Conservation (phyloP, 2,329 filamentous ascomycete species). For the Alternaria atra region DNA sequence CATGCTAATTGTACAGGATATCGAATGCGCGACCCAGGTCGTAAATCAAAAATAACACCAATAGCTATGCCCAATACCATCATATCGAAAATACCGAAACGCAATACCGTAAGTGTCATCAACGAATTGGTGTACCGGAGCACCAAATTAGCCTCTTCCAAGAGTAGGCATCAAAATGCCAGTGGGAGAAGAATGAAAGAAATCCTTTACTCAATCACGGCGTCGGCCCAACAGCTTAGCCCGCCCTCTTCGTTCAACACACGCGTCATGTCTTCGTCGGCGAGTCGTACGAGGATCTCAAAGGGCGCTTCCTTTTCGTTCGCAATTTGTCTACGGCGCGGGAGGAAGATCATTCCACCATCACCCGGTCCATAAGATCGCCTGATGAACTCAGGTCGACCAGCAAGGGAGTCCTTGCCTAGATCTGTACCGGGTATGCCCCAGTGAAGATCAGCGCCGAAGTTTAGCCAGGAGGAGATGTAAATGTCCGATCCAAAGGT, state of each 20-base stretch:
- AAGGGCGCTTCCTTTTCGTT: slow-evolving; percentile 44
- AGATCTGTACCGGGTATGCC: slow-evolving; percentile 46
- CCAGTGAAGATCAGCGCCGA: slow-evolving; percentile 45
- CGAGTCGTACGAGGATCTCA: slow-evolving; percentile 46
- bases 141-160: slow-evolving; percentile 20
- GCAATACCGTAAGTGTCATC: slow-evolving; percentile 18
- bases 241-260: slow-evolving; percentile 41
- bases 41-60: slow-evolving; percentile 26
- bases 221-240: slow-evolving; percentile 40
- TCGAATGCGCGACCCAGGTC: slow-evolving; percentile 40
- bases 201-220: slow-evolving; percentile 31
- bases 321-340: slow-evolving; percentile 33
- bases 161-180: slow-evolving; percentile 12
- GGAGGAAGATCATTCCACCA: slow-evolving; percentile 49
- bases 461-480: slow-evolving; percentile 49
- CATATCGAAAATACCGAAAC: slow-evolving; percentile 7
- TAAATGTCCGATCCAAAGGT: slow-evolving; percentile 46
- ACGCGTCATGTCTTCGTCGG: slow-evolving; percentile 45
- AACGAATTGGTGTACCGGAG: slow-evolving; percentile 22
- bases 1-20: slow-evolving; percentile 49
- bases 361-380: slow-evolving; percentile 41
- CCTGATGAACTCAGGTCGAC: slow-evolving; percentile 47
- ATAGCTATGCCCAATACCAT: slow-evolving; percentile 28
- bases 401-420: slow-evolving; percentile 30
- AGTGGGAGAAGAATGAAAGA: not conserved